phyloP scores from a whole-genome alignment of 148 eudicot species.

The Rhododendron mucronatum region DNA sequence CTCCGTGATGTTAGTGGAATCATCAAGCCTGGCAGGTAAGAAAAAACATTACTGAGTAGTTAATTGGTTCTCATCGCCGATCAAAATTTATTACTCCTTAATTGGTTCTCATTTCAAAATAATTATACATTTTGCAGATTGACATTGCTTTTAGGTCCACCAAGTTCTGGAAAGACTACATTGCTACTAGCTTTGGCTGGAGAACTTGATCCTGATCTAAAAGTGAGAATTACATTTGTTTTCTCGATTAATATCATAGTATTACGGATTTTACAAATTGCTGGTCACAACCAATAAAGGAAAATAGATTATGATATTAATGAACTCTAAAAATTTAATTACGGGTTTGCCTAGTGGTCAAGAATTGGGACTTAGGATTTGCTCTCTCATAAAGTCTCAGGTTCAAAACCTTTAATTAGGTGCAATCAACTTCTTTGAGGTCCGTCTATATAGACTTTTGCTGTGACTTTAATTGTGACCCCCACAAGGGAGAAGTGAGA shows the following conservation, averaged over 20 bases:
- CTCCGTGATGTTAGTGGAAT: constrained; percentile 78
- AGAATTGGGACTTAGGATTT: no score
- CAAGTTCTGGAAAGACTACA: constrained; percentile 85
- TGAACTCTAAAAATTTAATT: no score
- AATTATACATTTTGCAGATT: constrained; percentile 34
- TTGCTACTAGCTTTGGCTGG: constrained; percentile 80
- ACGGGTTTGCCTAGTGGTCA: no score
- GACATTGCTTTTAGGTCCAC: constrained; percentile 82
- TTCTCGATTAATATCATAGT: neutral
- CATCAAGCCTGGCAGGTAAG: constrained; percentile 87
- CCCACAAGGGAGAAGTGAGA: no score
- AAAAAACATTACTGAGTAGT: neutral
- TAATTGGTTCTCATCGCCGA: neutral
- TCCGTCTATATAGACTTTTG: no score
- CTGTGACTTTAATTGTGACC: no score
- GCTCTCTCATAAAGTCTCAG: no score
- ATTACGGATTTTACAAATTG: neutral
- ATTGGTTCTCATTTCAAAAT: neutral
- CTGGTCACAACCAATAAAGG: neutral
- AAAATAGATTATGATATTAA: no score
- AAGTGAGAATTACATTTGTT: constrained; percentile 25
- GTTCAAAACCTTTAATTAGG: no score
- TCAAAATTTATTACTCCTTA: no score
- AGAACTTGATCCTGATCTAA: constrained; percentile 54
- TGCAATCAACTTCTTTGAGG: no score